Evolutionary conservation across 257 asterid genomes (phyloP).

Genomic region (Craterostigma plantagineum): DNA sequence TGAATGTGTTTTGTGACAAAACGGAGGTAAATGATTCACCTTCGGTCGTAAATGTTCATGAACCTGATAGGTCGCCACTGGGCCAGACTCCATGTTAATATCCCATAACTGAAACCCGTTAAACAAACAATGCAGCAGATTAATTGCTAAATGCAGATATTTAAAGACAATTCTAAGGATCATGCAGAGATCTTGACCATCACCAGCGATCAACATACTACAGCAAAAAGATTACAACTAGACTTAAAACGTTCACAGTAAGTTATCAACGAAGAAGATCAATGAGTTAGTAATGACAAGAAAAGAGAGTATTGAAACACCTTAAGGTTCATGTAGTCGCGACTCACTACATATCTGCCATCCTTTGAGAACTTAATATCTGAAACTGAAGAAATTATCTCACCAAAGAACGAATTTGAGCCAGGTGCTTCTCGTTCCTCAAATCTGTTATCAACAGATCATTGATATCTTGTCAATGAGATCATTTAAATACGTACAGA

Average conservation of each 20-base stretch:
- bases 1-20: background rate
- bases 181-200: constrained; percentile 1
- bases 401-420: constrained; percentile 73
- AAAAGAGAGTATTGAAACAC: constrained; percentile 14
- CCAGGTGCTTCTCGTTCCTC: constrained; percentile 84
- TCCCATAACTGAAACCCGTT: constrained; percentile 55
- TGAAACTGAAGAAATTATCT: constrained; percentile 75
- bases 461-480: constrained; percentile 7
- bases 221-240: constrained; percentile 1
- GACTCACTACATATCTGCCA: constrained; percentile 70
- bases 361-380: constrained; percentile 73
- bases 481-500: constrained; percentile 3
- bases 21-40: constrained; percentile 20
- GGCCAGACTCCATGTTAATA: constrained; percentile 79
- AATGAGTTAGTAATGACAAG: constrained; percentile 5
- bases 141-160: constrained; percentile 6
- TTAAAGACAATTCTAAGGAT: constrained; percentile 5
- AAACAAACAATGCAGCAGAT: constrained; percentile 11
- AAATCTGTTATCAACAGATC: constrained; percentile 33
- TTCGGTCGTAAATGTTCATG: constrained; percentile 76
- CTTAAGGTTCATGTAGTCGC: constrained; percentile 89
- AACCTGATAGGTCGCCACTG: constrained; percentile 72
- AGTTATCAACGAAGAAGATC: constrained; percentile 3
- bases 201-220: too few relatives aligned
- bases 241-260: background rate